Conservation (phyloP, 305 asterid species). For the Fraxinus paxiana region DNA sequence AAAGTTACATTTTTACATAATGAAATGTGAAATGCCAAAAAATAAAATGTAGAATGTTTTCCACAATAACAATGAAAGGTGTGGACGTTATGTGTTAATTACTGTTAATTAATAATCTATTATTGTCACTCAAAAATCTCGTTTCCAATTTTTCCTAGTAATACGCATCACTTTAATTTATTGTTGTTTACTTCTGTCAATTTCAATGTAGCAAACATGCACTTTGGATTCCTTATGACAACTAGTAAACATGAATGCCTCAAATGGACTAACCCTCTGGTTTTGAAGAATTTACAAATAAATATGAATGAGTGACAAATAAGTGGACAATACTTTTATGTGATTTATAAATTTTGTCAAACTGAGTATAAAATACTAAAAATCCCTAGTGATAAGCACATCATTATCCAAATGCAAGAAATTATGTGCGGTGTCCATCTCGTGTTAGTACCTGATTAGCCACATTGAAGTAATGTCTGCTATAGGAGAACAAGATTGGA, state of each 20-base stretch:
- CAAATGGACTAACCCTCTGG: neutral
- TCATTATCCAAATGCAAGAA: neutral
- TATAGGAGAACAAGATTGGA: conserved; percentile 13
- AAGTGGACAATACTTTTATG: neutral
- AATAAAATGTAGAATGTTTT: too few relatives aligned
- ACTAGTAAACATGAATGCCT: neutral
- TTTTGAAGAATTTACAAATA: neutral
- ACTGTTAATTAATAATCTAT: neutral
- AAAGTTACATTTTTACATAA: too few relatives aligned
- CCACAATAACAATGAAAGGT: too few relatives aligned
- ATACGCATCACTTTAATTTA: neutral
- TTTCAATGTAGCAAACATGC: neutral
- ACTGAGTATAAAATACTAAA: neutral
- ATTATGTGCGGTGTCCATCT: neutral
- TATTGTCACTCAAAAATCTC: neutral
- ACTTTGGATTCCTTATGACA: neutral
- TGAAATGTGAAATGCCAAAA: too few relatives aligned
- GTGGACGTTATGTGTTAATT: too few relatives aligned
- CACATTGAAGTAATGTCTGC: conserved; percentile 20
- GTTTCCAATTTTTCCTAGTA: neutral
- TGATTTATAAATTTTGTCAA: neutral
- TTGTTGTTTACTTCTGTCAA: neutral
- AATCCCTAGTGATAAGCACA: neutral
- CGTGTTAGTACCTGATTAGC: neutral
- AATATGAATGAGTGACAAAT: neutral